Evolutionary conservation across 1,284 basidiomycete genomes (phyloP).

Genomic region (Phellopilus nigrolimitatus): DNA sequence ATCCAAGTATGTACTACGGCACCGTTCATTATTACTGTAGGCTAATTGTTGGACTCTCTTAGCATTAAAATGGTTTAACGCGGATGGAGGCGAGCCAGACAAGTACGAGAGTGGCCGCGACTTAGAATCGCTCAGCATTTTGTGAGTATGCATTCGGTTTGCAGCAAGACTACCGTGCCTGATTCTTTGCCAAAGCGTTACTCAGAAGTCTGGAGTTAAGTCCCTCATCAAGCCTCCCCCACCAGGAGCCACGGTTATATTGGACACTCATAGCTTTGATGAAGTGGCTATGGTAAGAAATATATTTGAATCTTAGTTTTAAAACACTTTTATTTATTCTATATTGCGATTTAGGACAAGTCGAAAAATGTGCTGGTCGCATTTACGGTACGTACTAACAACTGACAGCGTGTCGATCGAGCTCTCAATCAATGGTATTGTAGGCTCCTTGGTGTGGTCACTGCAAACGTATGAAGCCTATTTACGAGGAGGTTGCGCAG

Average conservation of each 20-base stretch:
- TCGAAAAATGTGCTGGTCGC: constrained; percentile 86
- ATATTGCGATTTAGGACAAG: constrained; percentile 53
- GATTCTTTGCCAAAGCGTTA: constrained; percentile 45
- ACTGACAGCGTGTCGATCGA: constrained; percentile 1
- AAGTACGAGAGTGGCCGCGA: constrained; percentile 81
- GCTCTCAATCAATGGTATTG: constrained; percentile 9
- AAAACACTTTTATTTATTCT: constrained; percentile 13
- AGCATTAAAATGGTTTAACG: constrained; percentile 92
- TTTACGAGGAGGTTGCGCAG: constrained; percentile 79
- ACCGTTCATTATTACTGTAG: constrained; percentile 14
- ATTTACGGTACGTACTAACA: constrained; percentile 63
- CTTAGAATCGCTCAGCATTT: constrained; percentile 69
- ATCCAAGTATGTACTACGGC: constrained; percentile 63
- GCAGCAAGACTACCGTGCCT: background rate
- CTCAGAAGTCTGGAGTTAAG: constrained; percentile 74
- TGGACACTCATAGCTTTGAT: constrained; percentile 74
- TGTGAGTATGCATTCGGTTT: constrained; percentile 45
- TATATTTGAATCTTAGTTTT: background rate
- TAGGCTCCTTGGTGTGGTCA: constrained; percentile 84
- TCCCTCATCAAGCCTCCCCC: constrained; percentile 83
- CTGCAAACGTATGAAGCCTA: constrained; percentile 85
- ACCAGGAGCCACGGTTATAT: constrained; percentile 64
- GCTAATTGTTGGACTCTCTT: too few relatives aligned
- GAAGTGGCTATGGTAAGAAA: constrained; percentile 61
- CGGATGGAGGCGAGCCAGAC: constrained; percentile 54